Base-by-base conservation (phyloP, 2,329 filamentous ascomycete species). In the Penicillium sp. region DNA sequence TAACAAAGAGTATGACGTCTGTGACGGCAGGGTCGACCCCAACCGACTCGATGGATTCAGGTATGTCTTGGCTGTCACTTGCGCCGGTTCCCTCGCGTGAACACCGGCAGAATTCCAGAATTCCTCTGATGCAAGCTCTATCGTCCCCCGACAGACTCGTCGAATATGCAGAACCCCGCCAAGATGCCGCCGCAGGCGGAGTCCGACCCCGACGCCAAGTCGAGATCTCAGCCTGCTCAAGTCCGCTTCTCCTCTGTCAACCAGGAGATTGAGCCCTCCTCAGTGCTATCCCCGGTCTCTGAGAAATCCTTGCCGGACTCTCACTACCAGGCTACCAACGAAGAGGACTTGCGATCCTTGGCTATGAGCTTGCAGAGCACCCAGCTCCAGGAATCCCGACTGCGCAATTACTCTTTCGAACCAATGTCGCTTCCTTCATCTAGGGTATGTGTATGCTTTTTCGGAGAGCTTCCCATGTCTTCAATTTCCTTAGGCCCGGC, bases 331-430 rank as follows among this genome's bases (percentile, higher is more conserved):
- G 55, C 68, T 69, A 49, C 64, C 64, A 50, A 72, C 20, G 78
- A 83, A 62, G 86, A 90, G 54, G 84, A 92, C 68, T 79, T 95
- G 54, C 84, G 83, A 62, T 86, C 85, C 56, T 78, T 96, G 58
- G 87, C 89, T 49, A 84, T 86, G 64, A 87, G 85, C 23, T 79
- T 96, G 25, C 88, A 91, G 61, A 85, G 85, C 59, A 83, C 86
- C 45, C 85, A 88, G 65, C 81, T 96, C 58, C 92, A 97, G 76
- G 88, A 92, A 66, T 83, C 86, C 54, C 85, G 92, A 60, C 85
- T 96, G 80, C 89, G 89, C 70, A 90, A 92, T 70, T 96, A 91
- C 75, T 87, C 89, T 42, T 97, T 92, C 69, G 92, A 97, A 71
- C 88, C 93, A 31, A 87, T 96, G 60, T 97, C 94, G 33, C 81